Base-by-base conservation (phyloP, 2,329 filamentous ascomycete species). In the Neocucurbitaria cava region DNA sequence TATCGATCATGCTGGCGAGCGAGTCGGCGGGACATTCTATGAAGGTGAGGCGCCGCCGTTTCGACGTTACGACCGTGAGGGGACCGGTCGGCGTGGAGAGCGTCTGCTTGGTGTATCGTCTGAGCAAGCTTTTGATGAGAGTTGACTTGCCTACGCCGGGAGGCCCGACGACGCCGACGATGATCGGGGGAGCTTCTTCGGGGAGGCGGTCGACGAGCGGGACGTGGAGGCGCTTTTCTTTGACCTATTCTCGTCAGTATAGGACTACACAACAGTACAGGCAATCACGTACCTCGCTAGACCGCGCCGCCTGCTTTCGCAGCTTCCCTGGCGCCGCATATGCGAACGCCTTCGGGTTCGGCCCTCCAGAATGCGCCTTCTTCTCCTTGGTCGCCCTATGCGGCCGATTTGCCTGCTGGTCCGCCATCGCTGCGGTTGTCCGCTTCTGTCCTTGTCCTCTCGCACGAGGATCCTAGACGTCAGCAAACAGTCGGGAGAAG, bases 91-190 rank as follows among this genome's bases (percentile, higher is more conserved):
- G 95, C 28, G 94, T 88, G 26, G 92, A 89, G 36, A 99, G 85
- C 0, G 92, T 94, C 75, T 99, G 95, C 74, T 99, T 99, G 41
- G 95, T 91, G 80, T 98, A 98, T 75, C 95, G 85, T 64, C 92
- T 89, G 69, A 99, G 90, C 54, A 99, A 82, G 11, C 93, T 97
- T 76, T 98, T 99, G 73, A 98, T 87, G 33, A 98, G 83, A 0
- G 94, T 98, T 2, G 94, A 96, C 82, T 98, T 98, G 66, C 94
- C 95, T 44, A 87, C 94, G 55, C 95, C 95, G 1, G 95, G 92
- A 51, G 95, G 95, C 49, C 95, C 96, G 72, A 98, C 93, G 56
- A 99, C 93, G 57, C 92, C 88, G 66, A 98, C 94, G 52, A 99
- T 87, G 55, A 96, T 87, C 54, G 95, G 95, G 23, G 95, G 93